Base-by-base conservation (phyloP, 306 rosid genomes). In the Medicago ruthenica region DNA sequence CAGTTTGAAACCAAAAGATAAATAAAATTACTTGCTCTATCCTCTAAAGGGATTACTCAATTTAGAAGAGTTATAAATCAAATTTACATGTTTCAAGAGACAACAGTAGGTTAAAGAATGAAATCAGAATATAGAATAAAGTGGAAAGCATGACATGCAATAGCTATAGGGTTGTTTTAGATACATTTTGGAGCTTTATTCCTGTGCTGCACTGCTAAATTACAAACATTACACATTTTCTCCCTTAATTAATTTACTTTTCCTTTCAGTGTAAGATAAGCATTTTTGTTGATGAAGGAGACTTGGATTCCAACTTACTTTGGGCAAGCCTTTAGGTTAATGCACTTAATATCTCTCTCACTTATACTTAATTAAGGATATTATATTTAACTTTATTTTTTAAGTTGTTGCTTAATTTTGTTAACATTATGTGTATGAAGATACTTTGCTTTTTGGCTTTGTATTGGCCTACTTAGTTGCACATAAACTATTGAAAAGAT, bases 271-370 rank as follows among this genome's bases (percentile, higher is more conserved):
- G 74, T 45, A 75, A 42, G 85, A 31, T 70, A 74, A 75, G 88
- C 37, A 81, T 82, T 82, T 82, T 67, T 82, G 79, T 24, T 63
- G 2, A 9, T 16, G 79, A 62, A 65, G 81, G 73, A 58, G 59
- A 58, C 62, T 41, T 59, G 20, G 59, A 78, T 81, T 81, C 79
- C 79, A 70, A 58, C 42, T 24, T 64, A 21, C 65, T 50, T 50
- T 58, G 20, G 20, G 57, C 66, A 18, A 59, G 48, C 36, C 55
- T 22, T 50, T 16, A 40, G 74, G 58, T 53, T 66, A 12, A 59
- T 71, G 47, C n/a, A 34, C 17, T 4, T 5, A 9, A 71, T 12
- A 50, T n/a, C 24, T 18, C 70, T 8, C 8, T 6, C 44, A 24
- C 37, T 74, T 74, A 14, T 15, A 10, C 36, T 7, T 5, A 34